Evolutionary conservation across 495 filamentous ascomycete genomes (phyloP).

Genomic region (Hyaloscypha variabilis): DNA sequence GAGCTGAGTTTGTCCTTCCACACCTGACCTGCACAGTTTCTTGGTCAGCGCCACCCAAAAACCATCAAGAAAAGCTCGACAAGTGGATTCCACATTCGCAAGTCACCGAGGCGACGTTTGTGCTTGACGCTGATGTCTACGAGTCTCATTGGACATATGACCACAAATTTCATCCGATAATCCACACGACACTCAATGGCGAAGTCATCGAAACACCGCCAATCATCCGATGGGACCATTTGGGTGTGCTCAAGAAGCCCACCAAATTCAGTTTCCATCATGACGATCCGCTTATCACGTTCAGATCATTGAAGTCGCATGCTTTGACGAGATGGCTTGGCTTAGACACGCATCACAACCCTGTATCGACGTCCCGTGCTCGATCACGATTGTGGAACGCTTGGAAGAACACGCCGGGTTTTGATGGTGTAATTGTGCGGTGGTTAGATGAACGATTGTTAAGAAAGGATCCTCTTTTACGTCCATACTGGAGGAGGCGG

Average conservation of each 20-base stretch:
- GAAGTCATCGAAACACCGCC: conserved; percentile 56
- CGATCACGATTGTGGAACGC: conserved; percentile 65
- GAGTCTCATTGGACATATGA: conserved; percentile 61
- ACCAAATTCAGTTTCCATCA: conserved; percentile 53
- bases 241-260: conserved; percentile 58
- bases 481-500: conserved; percentile 60
- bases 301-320: conserved; percentile 49
- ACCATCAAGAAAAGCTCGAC: conserved; percentile 54
- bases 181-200: conserved; percentile 60
- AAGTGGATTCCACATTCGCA: conserved; percentile 62
- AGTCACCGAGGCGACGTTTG: conserved; percentile 59
- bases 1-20: conserved; percentile 56
- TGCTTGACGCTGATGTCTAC: conserved; percentile 55
- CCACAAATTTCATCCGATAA: conserved; percentile 64
- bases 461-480: conserved; percentile 54
- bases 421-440: conserved; percentile 63
- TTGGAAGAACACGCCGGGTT: conserved; percentile 60
- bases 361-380: conserved; percentile 58
- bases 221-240: conserved; percentile 60
- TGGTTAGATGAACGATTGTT: conserved; percentile 66
- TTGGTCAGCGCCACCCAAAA: conserved; percentile 58
- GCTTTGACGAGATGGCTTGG: conserved; percentile 49
- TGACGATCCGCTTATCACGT: conserved; percentile 60
- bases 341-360: conserved; percentile 50
- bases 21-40: conserved; percentile 58